phyloP scores from a whole-genome alignment of 345 rosid species.

The Ailanthus altissimus region DNA sequence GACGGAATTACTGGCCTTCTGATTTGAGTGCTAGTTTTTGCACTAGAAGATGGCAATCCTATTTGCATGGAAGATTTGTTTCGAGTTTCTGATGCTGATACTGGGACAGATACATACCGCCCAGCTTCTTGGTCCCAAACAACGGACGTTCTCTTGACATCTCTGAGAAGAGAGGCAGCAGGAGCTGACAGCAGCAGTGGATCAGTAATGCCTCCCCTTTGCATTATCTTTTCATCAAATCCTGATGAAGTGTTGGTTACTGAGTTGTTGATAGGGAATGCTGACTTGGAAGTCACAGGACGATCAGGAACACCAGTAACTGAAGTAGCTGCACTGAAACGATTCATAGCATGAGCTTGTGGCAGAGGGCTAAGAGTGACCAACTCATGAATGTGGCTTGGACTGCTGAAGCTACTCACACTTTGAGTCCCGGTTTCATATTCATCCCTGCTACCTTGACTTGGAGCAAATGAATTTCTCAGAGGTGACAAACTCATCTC shows the following conservation, averaged over 20 bases:
- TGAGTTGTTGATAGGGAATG: slow-evolving; percentile 38
- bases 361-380: slow-evolving; percentile 89
- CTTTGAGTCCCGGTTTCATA: slow-evolving; percentile 83
- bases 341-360: slow-evolving; percentile 53
- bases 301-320: slow-evolving; percentile 49
- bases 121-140: slow-evolving; percentile 97
- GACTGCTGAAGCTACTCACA: slow-evolving; percentile 91
- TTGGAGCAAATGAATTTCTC: slow-evolving; percentile 71
- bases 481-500: slow-evolving; percentile 53
- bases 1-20: slow-evolving; percentile 44
- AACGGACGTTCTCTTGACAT: slow-evolving; percentile 85
- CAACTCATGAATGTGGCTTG: slow-evolving; percentile 74
- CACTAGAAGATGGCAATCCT: slow-evolving; percentile 42
- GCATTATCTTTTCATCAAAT: slow-evolving; percentile 59
- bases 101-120: slow-evolving; percentile 79
- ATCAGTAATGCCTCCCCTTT: slow-evolving; percentile 55
- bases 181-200: slow-evolving; percentile 69
- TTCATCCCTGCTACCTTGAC: slow-evolving; percentile 92
- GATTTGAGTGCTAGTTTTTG: slow-evolving; percentile 44
- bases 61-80: slow-evolving; percentile 48
- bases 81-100: slow-evolving; percentile 66
- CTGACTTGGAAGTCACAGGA: slow-evolving; percentile 40
- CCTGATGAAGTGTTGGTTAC: slow-evolving; percentile 36
- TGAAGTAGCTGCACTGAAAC: slow-evolving; percentile 34
- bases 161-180: slow-evolving; percentile 80